Percentiles rank a stretch among this genome's conserved stretches.
Evolutionary conservation across 441 rosid species (phyloP).

Genomic region (Capsella rubella): DNA sequence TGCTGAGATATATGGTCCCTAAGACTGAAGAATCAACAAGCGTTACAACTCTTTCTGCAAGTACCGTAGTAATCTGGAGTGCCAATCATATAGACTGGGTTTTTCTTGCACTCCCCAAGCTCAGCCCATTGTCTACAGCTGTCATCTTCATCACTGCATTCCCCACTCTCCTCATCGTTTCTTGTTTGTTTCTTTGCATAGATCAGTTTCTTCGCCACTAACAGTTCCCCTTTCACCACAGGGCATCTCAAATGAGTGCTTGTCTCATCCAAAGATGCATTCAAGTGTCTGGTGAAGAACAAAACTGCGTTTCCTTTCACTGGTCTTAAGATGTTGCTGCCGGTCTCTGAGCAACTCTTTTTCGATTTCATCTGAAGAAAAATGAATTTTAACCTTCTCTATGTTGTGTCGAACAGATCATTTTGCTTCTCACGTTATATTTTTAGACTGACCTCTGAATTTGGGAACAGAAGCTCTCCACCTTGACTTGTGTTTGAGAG

Average conservation of each 20-base stretch:
- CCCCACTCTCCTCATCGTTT: constrained; percentile 35
- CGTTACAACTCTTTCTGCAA: constrained; percentile 89
- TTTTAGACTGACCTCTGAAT: constrained; percentile 62
- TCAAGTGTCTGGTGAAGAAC: constrained; percentile 69
- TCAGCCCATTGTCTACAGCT: constrained; percentile 82
- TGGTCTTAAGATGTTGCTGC: constrained; percentile 58
- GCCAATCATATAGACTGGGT: constrained; percentile 90
- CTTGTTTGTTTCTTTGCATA: constrained; percentile 50
- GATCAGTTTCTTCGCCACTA: constrained; percentile 74
- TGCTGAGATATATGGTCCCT: not conserved
- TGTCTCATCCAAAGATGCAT: constrained; percentile 63
- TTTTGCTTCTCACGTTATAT: constrained; percentile 6
- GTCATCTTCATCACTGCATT: constrained; percentile 85
- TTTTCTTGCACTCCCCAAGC: constrained; percentile 81
- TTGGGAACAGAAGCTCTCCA: constrained; percentile 78
- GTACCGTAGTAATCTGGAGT: constrained; percentile 92
- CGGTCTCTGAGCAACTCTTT: constrained; percentile 53
- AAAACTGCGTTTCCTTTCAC: constrained; percentile 79
- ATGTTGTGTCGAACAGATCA: not conserved
- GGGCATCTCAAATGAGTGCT: constrained; percentile 87
- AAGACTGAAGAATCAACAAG: constrained; percentile 51
- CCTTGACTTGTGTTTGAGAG: constrained; percentile 81
- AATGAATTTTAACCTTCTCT: not conserved
- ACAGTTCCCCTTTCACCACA: constrained; percentile 69
- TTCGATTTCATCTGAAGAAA: constrained; percentile 50